Evolutionary conservation across 768 basidiomycete species (phyloP).

Genomic region (Hericium erinaceus): DNA sequence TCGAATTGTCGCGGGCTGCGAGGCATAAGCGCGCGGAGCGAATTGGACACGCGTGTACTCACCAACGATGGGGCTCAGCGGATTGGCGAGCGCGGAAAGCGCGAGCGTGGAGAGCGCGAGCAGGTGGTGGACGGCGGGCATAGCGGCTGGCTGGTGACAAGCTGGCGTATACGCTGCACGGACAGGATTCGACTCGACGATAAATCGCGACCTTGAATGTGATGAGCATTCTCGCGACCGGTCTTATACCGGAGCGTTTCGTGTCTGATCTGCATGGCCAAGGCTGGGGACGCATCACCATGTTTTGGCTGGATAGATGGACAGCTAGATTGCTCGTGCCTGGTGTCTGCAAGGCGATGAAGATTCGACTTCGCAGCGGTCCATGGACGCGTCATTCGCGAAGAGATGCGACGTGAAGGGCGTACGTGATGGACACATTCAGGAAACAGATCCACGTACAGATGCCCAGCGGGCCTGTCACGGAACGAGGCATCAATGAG

Average conservation of each 20-base stretch:
- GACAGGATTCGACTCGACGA: background rate
- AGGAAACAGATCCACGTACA: no score
- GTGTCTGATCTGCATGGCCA: background rate
- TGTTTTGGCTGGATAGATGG: background rate
- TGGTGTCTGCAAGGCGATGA: no score
- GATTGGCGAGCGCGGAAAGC: background rate
- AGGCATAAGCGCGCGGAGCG: background rate
- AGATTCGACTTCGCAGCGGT: no score
- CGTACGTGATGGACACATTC: no score
- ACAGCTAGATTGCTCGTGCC: background rate
- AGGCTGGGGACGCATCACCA: background rate
- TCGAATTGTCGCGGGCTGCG: background rate
- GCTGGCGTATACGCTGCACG: background rate
- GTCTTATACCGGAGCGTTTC: background rate
- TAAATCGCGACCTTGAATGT: background rate
- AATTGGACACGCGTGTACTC: background rate
- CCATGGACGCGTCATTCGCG: no score
- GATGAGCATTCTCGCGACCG: background rate
- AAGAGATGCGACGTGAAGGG: no score
- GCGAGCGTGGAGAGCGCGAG: background rate
- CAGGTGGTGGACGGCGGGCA: background rate
- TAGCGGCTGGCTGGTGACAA: background rate
- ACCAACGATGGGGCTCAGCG: background rate
- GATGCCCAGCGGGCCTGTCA: no score
- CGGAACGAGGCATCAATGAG: no score